A percentile compares a stretch with the other conserved stretches of the same genome.
Conservation (phyloP, 2,329 filamentous ascomycete genomes). For the Calonectria leucothoes region DNA sequence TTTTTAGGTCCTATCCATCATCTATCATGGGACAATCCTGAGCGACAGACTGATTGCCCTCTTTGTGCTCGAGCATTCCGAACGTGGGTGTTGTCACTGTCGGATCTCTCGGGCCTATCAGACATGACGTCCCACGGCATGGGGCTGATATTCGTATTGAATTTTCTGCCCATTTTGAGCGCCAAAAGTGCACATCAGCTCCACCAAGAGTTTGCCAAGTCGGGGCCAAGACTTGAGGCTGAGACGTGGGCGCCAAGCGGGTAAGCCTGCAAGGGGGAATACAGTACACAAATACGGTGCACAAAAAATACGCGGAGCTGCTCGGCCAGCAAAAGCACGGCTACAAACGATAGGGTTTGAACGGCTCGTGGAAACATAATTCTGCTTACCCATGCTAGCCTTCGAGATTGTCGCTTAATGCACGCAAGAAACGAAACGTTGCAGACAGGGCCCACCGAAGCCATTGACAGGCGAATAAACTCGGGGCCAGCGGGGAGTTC, state of each 20-base stretch:
- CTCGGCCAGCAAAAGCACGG: not conserved
- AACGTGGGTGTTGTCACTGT: not conserved
- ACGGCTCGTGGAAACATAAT: not conserved
- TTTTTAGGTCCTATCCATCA: not conserved
- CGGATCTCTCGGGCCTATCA: not conserved
- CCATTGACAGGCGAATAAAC: not conserved
- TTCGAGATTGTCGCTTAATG: not conserved
- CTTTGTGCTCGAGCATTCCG: not conserved
- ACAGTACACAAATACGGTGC: too few relatives aligned
- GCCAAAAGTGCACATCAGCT: not conserved
- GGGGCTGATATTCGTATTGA: not conserved
- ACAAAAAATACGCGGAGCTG: not conserved
- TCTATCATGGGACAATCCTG: not conserved
- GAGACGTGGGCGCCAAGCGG: not conserved
- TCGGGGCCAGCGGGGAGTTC: not conserved
- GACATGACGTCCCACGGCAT: not conserved
- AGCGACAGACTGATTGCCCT: not conserved
- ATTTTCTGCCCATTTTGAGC: not conserved
- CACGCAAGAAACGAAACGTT: conserved; percentile 1
- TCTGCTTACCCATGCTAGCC: not conserved
- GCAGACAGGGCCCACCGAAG: not conserved
- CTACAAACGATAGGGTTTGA: too few relatives aligned
- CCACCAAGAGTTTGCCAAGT: not conserved
- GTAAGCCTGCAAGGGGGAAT: not conserved
- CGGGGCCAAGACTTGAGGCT: not conserved